Percentiles rank a stretch among this genome's conserved stretches.
Conservation (phyloP, 2,329 filamentous ascomycete species). For the Dendryphion nanum region DNA sequence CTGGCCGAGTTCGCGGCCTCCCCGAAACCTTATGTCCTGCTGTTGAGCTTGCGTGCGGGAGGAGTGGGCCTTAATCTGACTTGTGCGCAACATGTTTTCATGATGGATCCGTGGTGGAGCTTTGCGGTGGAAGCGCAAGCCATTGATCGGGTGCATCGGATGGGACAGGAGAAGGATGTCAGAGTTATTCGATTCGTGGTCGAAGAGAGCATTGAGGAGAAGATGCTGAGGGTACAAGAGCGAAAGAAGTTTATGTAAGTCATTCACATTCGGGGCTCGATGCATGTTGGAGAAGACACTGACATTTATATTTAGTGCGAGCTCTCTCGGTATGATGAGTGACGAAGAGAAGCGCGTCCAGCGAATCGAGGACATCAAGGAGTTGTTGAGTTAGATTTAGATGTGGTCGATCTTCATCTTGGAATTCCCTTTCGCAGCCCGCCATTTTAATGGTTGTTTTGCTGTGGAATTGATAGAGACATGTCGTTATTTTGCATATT, state of each 20-base stretch:
- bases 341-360: constrained; percentile 91
- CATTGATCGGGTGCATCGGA: constrained; percentile 94
- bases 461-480: too few relatives aligned
- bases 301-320: constrained; percentile 61
- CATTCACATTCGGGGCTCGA: too few relatives aligned
- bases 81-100: constrained; percentile 83
- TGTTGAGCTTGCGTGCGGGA: constrained; percentile 84
- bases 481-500: too few relatives aligned
- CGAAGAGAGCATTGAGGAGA: constrained; percentile 86
- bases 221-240: constrained; percentile 92
- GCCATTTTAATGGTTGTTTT: too few relatives aligned
- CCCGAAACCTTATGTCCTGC: constrained; percentile 66
- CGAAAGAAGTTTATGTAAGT: constrained; percentile 93
- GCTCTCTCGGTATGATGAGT: constrained; percentile 87
- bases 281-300: not conserved
- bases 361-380: constrained; percentile 89
- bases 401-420: too few relatives aligned
- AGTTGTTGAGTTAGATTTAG: constrained; percentile 77
- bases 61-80: constrained; percentile 94
- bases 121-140: constrained; percentile 96
- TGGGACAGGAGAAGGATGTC: constrained; percentile 88
- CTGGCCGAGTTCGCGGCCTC: constrained; percentile 65
- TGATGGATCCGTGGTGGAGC: constrained; percentile 99
- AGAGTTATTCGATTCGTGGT: constrained; percentile 86
- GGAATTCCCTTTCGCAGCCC: too few relatives aligned